Percentiles rank a stretch among this genome's conserved stretches.
Evolutionary conservation across 768 basidiomycete species (phyloP).

Genomic region (Lactarius akahatsu): DNA sequence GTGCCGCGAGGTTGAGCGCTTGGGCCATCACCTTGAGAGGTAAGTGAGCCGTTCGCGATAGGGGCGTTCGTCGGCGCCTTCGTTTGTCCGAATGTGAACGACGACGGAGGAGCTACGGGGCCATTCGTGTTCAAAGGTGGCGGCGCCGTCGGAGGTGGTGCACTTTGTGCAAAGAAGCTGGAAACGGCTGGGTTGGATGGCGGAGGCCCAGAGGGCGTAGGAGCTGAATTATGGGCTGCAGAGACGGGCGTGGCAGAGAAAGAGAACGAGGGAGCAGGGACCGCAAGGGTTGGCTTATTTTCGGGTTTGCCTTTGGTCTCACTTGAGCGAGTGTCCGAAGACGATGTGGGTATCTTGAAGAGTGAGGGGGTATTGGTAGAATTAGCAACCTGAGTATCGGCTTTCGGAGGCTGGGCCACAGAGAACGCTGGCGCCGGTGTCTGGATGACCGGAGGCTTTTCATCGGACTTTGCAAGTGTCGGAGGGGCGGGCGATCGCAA

Average conservation of each 20-base stretch:
- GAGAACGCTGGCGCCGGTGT: slow-evolving; percentile 7
- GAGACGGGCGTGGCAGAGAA: slow-evolving; percentile 19
- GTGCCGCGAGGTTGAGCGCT: slow-evolving; percentile 1
- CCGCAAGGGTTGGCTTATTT: slow-evolving; percentile 1
- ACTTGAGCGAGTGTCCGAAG: neutral
- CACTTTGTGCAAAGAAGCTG: slow-evolving; percentile 34
- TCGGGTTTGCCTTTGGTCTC: slow-evolving; percentile 19
- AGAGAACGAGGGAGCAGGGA: slow-evolving; percentile 14
- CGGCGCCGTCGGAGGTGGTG: slow-evolving; percentile 7
- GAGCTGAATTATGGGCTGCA: neutral
- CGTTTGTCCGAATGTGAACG: slow-evolving; percentile 12
- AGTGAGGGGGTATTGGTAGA: slow-evolving; percentile 4
- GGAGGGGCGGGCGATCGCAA: neutral
- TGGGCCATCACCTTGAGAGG: slow-evolving; percentile 8
- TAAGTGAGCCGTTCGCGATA: slow-evolving; percentile 22
- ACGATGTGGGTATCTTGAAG: slow-evolving; percentile 16
- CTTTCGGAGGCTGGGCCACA: slow-evolving; percentile 4
- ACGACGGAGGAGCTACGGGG: slow-evolving; percentile 4
- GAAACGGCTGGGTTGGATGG: slow-evolving; percentile 29
- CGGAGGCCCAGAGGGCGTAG: slow-evolving; percentile 19
- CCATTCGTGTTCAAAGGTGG: slow-evolving; percentile 3
- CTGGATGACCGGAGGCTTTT: slow-evolving; percentile 8
- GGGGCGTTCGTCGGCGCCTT: slow-evolving; percentile 23
- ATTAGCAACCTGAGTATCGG: neutral
- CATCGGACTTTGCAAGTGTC: slow-evolving; percentile 17